Evolutionary conservation across 2,329 filamentous ascomycete species (phyloP).

Genomic region (Oidium heveae): DNA sequence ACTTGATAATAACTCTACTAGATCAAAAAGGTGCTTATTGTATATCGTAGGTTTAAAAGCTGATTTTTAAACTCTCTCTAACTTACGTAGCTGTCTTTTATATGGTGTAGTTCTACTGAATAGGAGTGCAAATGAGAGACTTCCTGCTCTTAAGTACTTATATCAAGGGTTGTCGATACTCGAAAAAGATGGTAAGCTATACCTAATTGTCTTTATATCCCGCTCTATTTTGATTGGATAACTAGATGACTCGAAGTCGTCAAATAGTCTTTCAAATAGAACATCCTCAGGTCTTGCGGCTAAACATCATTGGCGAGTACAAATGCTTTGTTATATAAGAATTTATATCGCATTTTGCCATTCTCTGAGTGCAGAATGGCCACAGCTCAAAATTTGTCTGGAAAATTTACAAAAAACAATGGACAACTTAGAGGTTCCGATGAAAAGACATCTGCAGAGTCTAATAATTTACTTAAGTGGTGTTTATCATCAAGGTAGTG

Average conservation of each 20-base stretch:
- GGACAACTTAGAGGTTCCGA: slow-evolving; percentile 6
- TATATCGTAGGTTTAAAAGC: slow-evolving; percentile 9
- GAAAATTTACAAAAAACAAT: slow-evolving; percentile 7
- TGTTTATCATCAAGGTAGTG: slow-evolving; percentile 51
- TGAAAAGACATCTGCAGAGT: slow-evolving; percentile 7
- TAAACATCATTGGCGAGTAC: slow-evolving; percentile 11
- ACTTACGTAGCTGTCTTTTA: slow-evolving; percentile 9
- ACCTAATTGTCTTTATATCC: neutral
- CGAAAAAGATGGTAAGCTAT: slow-evolving; percentile 3
- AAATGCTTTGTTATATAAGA: slow-evolving; percentile 12
- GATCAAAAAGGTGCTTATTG: slow-evolving; percentile 28
- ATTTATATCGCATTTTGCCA: slow-evolving; percentile 13
- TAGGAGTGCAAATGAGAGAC: slow-evolving; percentile 27
- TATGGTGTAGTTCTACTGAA: slow-evolving; percentile 12
- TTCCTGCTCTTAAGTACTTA: slow-evolving; percentile 24
- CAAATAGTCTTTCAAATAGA: slow-evolving; percentile 7
- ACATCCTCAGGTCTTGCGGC: slow-evolving; percentile 9
- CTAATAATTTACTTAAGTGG: slow-evolving; percentile 38
- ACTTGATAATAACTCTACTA: slow-evolving; percentile 33
- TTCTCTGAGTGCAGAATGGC: slow-evolving; percentile 11
- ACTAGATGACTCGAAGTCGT: neutral
- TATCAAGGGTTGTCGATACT: slow-evolving; percentile 27
- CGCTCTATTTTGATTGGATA: neutral
- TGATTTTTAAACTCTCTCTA: neutral
- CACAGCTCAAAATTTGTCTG: slow-evolving; percentile 8